Evolutionary conservation across 78 protist species (phyloP).

Genomic region (Dictyostelium citrinum): DNA sequence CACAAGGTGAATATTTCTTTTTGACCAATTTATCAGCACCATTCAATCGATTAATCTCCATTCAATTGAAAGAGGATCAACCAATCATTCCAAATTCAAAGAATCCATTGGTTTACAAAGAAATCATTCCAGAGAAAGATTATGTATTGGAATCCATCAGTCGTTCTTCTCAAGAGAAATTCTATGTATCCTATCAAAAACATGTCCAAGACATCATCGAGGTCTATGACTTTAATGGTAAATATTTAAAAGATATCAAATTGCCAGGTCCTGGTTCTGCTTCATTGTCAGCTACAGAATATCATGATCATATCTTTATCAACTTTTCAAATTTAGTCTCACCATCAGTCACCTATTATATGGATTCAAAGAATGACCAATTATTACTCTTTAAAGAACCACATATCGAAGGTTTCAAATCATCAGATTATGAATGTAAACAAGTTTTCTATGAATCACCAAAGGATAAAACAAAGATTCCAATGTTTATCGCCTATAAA

Average conservation of each 20-base stretch:
- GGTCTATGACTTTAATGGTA: conserved; percentile 77
- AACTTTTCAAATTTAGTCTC: conserved; percentile 57
- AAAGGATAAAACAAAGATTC: conserved; percentile 92
- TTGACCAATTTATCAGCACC: conserved; percentile 87
- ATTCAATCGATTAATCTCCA: conserved; percentile 53
- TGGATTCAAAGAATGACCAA: conserved; percentile 35
- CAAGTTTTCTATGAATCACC: conserved; percentile 88
- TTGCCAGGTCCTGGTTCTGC: conserved; percentile 66
- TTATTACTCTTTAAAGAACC: conserved; percentile 1
- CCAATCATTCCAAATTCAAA: neutral
- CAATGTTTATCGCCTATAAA: conserved; percentile 91
- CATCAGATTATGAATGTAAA: conserved; percentile 54
- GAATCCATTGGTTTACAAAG: conserved; percentile 6
- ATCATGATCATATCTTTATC: conserved; percentile 67
- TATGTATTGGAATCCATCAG: conserved; percentile 27
- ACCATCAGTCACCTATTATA: conserved; percentile 61
- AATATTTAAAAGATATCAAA: neutral
- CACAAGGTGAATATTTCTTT: conserved; percentile 77
- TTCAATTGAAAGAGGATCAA: neutral
- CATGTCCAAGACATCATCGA: conserved; percentile 82
- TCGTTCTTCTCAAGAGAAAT: neutral
- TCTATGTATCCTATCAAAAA: conserved; percentile 58
- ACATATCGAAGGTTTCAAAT: conserved; percentile 20
- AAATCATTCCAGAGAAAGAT: conserved; percentile 63
- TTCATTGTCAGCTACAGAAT: neutral